Base-by-base conservation (phyloP, 2,329 filamentous ascomycete species). In the Penicillium italicum region DNA sequence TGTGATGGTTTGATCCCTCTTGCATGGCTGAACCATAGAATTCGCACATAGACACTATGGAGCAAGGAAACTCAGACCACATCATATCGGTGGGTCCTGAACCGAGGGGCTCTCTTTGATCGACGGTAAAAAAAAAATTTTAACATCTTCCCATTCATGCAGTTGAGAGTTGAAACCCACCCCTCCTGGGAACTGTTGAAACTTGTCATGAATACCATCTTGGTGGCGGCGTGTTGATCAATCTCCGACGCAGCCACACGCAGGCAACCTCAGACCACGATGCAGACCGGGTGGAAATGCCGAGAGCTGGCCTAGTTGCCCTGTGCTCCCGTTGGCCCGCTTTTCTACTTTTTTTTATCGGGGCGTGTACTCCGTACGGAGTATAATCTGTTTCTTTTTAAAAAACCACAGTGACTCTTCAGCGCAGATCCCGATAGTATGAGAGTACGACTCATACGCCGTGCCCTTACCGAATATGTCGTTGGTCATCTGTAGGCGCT, bases 241-340 rank as follows among this genome's bases (percentile, higher is more conserved):
- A 56, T 58, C 48, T 58, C 53, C 38, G 53, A 58, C 37, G 56
- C 56, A 58, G 56, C 56, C 56, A 58, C 48, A 58, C 53, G 45
- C 53, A 58, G 56, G 56, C 56, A 50, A 58, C 49, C 50, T 48
- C 40, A 58, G 55, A 46, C 56, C 51, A 56, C 53, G 50, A 50
- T 59, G 57, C 61, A 63, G 58, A 52, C 62, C 60, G 58, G 58
- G 57, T 62, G 60, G 54, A 56, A 59, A 63, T 65, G 59, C 63
- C 62, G 63, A 59, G 61, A 36, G 49, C 44, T 50, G 51, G 42
- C 38, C 33, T 49, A 53, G 53, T 62, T 63, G 58, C 57, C 60
- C 60, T 55, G 57, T 64, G 60, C 61, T 60, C 53, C 28, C 33
- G 30, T 38, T 59, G 56, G 60, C 49, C 61, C 61, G 53, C 61